Percentiles rank a stretch among this genome's conserved stretches.
phyloP scores from a whole-genome alignment of 345 rosid genomes.

The Orychophragmus violaceus region DNA sequence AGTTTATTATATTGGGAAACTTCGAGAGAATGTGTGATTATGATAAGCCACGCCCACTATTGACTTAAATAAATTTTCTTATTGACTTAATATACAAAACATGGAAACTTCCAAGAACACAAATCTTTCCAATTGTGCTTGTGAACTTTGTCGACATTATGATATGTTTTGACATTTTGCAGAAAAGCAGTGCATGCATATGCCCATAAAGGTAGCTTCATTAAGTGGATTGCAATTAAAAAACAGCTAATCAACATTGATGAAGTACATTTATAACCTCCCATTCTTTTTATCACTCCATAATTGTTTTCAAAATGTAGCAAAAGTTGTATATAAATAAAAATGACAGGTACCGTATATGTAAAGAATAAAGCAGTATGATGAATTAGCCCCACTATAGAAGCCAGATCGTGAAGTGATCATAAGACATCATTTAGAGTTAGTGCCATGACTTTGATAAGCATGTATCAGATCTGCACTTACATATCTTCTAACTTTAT shows the following conservation, averaged over 20 bases:
- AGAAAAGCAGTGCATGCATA: slow-evolving; percentile 23
- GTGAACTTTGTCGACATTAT: slow-evolving; percentile 9
- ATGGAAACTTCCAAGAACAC: neutral
- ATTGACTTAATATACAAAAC: slow-evolving; percentile 11
- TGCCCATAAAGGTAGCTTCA: slow-evolving; percentile 17
- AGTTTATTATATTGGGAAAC: neutral
- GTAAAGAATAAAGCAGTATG: slow-evolving; percentile 1
- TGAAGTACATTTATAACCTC: neutral
- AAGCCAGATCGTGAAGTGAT: slow-evolving; percentile 15
- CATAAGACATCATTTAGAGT: slow-evolving; percentile 2
- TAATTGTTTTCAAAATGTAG: too few relatives aligned
- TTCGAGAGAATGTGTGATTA: slow-evolving; percentile 2
- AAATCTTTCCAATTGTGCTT: neutral
- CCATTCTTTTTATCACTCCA: too few relatives aligned
- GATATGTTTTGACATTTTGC: slow-evolving; percentile 18
- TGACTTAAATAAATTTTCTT: slow-evolving; percentile 1
- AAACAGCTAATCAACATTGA: neutral
- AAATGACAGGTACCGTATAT: neutral
- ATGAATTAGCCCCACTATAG: slow-evolving; percentile 20
- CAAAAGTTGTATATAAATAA: too few relatives aligned
- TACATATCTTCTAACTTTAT: slow-evolving; percentile 8
- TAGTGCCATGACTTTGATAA: slow-evolving; percentile 29
- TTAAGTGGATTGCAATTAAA: slow-evolving; percentile 9
- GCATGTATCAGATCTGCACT: slow-evolving; percentile 16
- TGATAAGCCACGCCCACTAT: slow-evolving; percentile 8